Evolutionary conservation across 2,329 filamentous ascomycete genomes (phyloP).

Genomic region (Hypoxylon sp.): DNA sequence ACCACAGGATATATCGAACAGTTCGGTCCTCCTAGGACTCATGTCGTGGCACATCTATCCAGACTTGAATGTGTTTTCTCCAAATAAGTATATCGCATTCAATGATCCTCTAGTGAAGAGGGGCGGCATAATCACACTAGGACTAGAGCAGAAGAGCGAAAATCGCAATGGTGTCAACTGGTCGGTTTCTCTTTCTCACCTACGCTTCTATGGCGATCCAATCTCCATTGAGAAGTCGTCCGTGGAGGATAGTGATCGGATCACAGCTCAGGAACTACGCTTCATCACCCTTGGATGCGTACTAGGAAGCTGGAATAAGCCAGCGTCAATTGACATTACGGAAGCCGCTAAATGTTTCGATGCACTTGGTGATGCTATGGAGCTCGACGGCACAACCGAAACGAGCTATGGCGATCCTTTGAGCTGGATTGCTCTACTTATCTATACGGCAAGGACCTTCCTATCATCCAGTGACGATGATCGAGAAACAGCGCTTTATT

Average conservation of each 20-base stretch:
- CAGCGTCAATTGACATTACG: background rate
- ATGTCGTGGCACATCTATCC: constrained; percentile 3
- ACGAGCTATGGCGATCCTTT: background rate
- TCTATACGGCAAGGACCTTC: background rate
- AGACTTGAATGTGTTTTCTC: background rate
- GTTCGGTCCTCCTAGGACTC: background rate
- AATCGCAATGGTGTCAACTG: constrained; percentile 1
- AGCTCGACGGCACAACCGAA: background rate
- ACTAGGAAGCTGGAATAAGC: background rate
- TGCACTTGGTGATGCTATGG: background rate
- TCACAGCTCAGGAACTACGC: background rate
- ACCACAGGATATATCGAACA: background rate
- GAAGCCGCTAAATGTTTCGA: background rate
- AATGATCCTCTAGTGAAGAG: background rate
- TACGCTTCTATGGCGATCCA: constrained; percentile 3
- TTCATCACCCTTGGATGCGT: background rate
- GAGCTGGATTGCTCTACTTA: background rate
- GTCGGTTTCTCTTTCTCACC: constrained; percentile 1
- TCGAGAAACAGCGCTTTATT: background rate
- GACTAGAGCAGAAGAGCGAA: background rate
- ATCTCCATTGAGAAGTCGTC: background rate
- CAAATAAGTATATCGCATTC: background rate
- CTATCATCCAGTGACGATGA: background rate
- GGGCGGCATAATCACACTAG: background rate
- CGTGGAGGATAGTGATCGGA: background rate